A percentile compares a stretch with the other conserved stretches of the same genome.
Evolutionary conservation across 1,139 yeast genomes (phyloP).

Genomic region (Maudiozyma humilis): DNA sequence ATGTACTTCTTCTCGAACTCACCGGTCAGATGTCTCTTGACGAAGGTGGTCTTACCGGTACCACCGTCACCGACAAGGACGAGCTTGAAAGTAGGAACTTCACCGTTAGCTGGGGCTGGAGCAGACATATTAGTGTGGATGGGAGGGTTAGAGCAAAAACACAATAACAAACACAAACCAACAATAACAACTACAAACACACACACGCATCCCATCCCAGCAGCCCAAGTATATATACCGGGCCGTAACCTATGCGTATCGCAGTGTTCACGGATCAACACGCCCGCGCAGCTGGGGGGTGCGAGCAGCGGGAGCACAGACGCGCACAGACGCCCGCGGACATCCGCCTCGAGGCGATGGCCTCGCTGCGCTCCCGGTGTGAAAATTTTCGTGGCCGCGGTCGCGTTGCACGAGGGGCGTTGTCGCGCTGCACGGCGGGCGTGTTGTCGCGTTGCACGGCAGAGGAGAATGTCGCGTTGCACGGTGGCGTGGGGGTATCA

Average conservation of each 20-base stretch:
- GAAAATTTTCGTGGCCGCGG: neutral
- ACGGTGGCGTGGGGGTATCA: too few species aligned
- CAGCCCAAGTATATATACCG: too few species aligned
- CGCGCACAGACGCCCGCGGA: neutral
- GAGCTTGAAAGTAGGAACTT: conserved; percentile 96
- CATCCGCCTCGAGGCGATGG: neutral
- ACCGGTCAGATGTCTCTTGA: conserved; percentile 99
- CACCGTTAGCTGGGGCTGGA: conserved; percentile 28
- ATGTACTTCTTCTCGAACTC: conserved; percentile 98
- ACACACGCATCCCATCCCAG: too few species aligned
- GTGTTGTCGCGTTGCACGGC: too few species aligned
- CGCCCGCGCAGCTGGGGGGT: neutral
- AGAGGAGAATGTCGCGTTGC: too few species aligned
- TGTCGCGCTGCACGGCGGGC: too few species aligned
- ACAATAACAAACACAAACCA: neutral
- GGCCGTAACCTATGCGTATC: too few species aligned
- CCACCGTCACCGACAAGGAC: conserved; percentile 99
- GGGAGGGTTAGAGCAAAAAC: neutral
- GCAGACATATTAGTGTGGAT: conserved; percentile 21
- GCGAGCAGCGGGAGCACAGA: neutral
- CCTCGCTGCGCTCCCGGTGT: neutral
- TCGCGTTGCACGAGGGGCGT: too few species aligned
- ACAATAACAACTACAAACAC: neutral
- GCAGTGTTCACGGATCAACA: neutral
- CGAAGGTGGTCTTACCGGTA: conserved; percentile 99